phyloP scores from a whole-genome alignment of 2,329 filamentous ascomycete species.

The Xylaria sp. region DNA sequence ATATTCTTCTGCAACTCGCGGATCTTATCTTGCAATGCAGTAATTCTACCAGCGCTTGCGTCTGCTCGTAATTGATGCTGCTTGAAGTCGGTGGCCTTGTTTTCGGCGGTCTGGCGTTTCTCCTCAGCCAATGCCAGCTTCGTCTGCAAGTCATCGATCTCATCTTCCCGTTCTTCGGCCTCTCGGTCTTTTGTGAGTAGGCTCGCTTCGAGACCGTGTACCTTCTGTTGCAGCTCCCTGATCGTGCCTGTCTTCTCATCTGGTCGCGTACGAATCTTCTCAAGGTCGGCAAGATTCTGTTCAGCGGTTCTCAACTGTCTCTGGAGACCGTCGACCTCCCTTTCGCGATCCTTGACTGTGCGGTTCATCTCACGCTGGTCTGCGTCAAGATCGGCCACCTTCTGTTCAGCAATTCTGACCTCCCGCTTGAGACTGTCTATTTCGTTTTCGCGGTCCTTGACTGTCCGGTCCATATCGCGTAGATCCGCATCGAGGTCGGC shows the following conservation, averaged over 20 bases:
- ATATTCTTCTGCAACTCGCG: slow-evolving; percentile 68
- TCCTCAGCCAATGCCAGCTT: background rate
- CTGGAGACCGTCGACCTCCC: background rate
- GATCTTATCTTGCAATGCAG: slow-evolving; percentile 51
- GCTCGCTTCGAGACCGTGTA: background rate
- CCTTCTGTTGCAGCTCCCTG: background rate
- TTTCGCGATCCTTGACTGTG: background rate
- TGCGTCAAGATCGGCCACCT: background rate
- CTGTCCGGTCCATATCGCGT: background rate
- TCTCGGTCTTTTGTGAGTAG: background rate
- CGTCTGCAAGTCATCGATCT: background rate
- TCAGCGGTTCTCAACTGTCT: background rate
- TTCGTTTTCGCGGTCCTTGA: background rate
- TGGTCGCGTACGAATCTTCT: background rate
- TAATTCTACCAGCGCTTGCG: slow-evolving; percentile 42
- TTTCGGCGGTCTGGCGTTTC: slow-evolving; percentile 33
- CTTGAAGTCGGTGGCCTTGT: slow-evolving; percentile 56
- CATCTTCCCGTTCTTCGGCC: background rate
- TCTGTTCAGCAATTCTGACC: no score
- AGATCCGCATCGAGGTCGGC: background rate
- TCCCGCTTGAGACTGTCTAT: background rate
- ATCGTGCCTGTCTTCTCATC: background rate
- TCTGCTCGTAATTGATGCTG: slow-evolving; percentile 50
- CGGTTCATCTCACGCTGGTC: background rate
- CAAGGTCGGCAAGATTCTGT: background rate